Evolutionary conservation across 257 asterid genomes (phyloP), one percentile per base, ranked within the genome.

Genomic region (Solanum ahanhuiri): DNA sequence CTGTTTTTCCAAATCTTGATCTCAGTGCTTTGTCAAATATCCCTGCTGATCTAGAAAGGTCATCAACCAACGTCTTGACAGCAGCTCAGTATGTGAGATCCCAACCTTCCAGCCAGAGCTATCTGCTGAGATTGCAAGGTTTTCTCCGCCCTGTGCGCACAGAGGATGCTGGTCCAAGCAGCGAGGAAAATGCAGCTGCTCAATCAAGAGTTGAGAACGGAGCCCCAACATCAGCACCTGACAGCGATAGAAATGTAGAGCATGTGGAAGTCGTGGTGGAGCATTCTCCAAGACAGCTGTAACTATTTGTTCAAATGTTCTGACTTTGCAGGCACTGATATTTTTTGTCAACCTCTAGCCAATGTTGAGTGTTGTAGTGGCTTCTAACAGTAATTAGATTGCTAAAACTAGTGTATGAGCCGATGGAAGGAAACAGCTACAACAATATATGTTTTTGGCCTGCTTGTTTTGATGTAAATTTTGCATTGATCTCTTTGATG

Each of bases 1-100:
- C 98, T 3, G 98, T 96, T 25, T 96, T 96, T 86, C 99, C 99
- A 35, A 95, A 96, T 90, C 98, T 96, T 25, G 98, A 96, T 88
- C 92, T 96, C 33, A 93, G 98, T 63, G 99, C 99, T n/a, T 75
- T 95, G 60, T 93, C 98, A 14, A 93, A 90, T 84, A 92, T 96
- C 85, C 98, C 88, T 25, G 88, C 95, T 17, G 98, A 95, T 81
- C 71, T 93, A 9, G 98, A 92, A 87, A 86, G 96, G 66, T 64
- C 91, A 48, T 34, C 94, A 18, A 41, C 92, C 88, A 89, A 90
- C 45, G 89, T 90, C 10, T 87, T 93, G 20, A 93, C 98, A 18
- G 58, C 96, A 51, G 75, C 94, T 63, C 94, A 75, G 77, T 96
- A 95, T 83, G 92, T 90, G 34, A 91, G 96, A 85, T 93, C 90